These are phyloP conservation scores for Pseudofabraea citricarpa DNA, from an alignment of 2,329 filamentous ascomycete species.

Conservation along the genomic window DNA sequence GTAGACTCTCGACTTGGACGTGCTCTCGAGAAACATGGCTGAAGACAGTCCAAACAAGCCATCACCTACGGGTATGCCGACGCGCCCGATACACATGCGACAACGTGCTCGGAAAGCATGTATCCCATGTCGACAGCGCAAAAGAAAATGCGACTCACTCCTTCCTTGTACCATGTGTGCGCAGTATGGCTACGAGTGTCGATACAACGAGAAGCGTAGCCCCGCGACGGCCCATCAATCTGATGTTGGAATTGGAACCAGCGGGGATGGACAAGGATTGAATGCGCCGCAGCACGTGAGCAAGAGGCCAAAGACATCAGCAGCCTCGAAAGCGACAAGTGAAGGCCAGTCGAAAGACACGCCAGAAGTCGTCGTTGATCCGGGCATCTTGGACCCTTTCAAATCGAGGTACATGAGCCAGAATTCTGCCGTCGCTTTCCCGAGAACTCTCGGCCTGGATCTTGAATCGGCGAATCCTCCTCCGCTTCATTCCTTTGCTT, in stretches of 20 bases:
- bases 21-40: neutral
- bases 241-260: too few relatives aligned
- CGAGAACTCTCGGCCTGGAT: slow-evolving; percentile 26
- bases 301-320: neutral
- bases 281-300: too few relatives aligned
- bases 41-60: too few relatives aligned
- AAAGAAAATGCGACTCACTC: slow-evolving; percentile 20
- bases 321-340: too few relatives aligned
- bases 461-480: slow-evolving; percentile 29
- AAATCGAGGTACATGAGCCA: slow-evolving; percentile 27
- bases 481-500: slow-evolving; percentile 32
- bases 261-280: too few relatives aligned
- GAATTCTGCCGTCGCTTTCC: slow-evolving; percentile 29
- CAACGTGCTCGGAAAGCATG: slow-evolving; percentile 19
- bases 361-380: neutral
- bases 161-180: slow-evolving; percentile 20
- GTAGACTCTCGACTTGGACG: too few relatives aligned
- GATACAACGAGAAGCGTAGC: slow-evolving; percentile 10
- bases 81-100: too few relatives aligned
- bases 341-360: too few relatives aligned
- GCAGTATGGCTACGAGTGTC: slow-evolving; percentile 18
- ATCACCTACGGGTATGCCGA: too few relatives aligned
- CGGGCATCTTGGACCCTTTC: slow-evolving; percentile 24
- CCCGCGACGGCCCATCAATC: slow-evolving; percentile 10
- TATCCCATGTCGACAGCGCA: slow-evolving; percentile 19